Evolutionary conservation across 148 eudicot genomes (phyloP), one percentile per base, ranked within the genome.

Genomic region (Diospyros kaki): DNA sequence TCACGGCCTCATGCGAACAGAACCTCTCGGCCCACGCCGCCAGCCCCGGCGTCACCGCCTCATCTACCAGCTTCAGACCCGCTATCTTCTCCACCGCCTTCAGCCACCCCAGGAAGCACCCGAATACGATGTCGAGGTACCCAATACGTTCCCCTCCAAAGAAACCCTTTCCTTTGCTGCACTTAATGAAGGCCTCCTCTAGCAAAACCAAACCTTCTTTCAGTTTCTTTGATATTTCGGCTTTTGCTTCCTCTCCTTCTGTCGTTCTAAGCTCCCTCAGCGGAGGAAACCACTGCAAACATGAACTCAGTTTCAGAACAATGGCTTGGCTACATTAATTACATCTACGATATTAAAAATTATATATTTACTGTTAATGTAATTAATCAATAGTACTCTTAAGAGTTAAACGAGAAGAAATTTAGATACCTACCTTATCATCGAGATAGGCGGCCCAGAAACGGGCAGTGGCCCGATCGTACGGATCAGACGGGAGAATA

Each of bases 401-500:
- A 64, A 64, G 3, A 64, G 39, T 48, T 18, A 0, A 6, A 60
- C 64, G 0, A 60, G 1, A 60, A 5, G 12, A 4, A 66, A 2
- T 3, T 2, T 1, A 69, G 42, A 51, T 42, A 5, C 42, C 1
- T 72, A 84, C 93, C 88, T 84, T 84, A 0, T 87, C 84, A 68
- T 87, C 91, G 58, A 87, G 6, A 55, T 86, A 91, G 50, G 85
- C 73, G 39, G 90, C 86, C 91, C 93, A 89, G 53, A 87, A 87
- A 14, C 86, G 86, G 15, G 89, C 84, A 7, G 72, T 50, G 70
- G 97, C 93, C 3, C 91, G 86, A 51, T 84, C 90, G 50, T 83
- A 86, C 42, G 93, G 87, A 82, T 89, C 86, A 12, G 86, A 83
- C 10, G 91, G 97, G 38, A 91, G 83, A 70, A 89, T 75, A 2